phyloP scores from a whole-genome alignment of 2,329 filamentous ascomycete genomes.

The Sclerotinia borealis region DNA sequence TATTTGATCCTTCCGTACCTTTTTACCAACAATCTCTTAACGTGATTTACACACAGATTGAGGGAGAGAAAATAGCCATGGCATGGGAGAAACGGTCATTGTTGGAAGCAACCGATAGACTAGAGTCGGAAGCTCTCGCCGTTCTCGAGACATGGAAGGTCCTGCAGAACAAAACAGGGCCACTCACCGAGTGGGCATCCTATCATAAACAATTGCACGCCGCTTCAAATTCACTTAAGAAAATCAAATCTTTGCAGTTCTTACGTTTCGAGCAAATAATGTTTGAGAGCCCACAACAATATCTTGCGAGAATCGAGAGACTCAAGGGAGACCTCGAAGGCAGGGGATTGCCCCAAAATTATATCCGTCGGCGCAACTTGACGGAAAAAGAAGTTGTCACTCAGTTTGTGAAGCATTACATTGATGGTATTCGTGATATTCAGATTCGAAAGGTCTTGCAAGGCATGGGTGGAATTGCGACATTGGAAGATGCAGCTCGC shows the following conservation, averaged over 20 bases:
- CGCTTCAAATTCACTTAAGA: conserved; percentile 44
- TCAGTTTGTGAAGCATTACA: conserved; percentile 40
- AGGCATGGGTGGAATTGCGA: conserved; percentile 19
- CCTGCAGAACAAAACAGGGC: conserved; percentile 32
- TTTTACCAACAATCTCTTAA: conserved; percentile 41
- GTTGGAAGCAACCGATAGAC: conserved; percentile 33
- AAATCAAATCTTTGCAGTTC: conserved; percentile 47
- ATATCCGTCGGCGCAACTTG: conserved; percentile 9
- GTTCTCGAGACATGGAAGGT: conserved; percentile 42
- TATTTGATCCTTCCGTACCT: conserved; percentile 29
- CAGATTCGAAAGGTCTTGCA: conserved; percentile 41
- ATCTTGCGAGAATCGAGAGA: conserved; percentile 41
- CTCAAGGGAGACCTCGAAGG: conserved; percentile 36
- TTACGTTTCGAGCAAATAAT: conserved; percentile 47
- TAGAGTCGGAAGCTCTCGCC: conserved; percentile 35
- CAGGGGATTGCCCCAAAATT: conserved; percentile 11
- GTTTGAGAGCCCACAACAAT: conserved; percentile 46
- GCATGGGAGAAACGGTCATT: conserved; percentile 38
- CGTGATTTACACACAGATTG: conserved; percentile 48
- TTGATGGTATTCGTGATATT: conserved; percentile 45
- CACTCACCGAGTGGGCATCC: conserved; percentile 39
- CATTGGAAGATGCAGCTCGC: conserved; percentile 34
- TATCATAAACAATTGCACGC: conserved; percentile 50
- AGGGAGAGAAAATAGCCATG: conserved; percentile 50
- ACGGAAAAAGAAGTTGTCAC: conserved; percentile 21